phyloP scores from a whole-genome alignment of 306 rosid species.

The Medicago ruthenica region DNA sequence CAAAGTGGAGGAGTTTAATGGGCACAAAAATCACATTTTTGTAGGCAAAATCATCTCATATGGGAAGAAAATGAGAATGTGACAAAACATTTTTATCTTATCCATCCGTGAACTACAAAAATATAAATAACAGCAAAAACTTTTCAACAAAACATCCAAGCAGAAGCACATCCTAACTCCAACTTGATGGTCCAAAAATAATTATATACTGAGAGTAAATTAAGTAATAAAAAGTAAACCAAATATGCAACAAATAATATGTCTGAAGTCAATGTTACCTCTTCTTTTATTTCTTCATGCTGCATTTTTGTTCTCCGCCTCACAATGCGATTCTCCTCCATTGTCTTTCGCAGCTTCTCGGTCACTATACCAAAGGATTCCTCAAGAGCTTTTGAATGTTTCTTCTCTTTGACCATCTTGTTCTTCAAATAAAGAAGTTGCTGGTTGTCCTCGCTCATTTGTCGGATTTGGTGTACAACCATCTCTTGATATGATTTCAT shows the following conservation, averaged over 20 bases:
- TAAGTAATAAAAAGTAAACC: slow-evolving; percentile 2
- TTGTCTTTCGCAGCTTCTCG: slow-evolving; percentile 63
- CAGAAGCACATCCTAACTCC: slow-evolving; percentile 18
- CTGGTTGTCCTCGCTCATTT: slow-evolving; percentile 88
- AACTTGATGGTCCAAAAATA: background rate
- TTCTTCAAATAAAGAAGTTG: slow-evolving; percentile 58
- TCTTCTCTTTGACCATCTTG: slow-evolving; percentile 51
- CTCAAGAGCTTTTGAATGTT: slow-evolving; percentile 50
- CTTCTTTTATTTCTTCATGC: slow-evolving; percentile 73
- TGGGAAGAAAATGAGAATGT: slow-evolving; percentile 8
- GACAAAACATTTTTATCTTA: background rate
- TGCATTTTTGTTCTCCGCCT: slow-evolving; percentile 59
- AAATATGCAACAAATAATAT: slow-evolving; percentile 25
- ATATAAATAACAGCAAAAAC: background rate
- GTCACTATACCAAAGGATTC: slow-evolving; percentile 55
- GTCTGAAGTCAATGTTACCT: slow-evolving; percentile 56
- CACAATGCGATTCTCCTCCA: slow-evolving; percentile 66
- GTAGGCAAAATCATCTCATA: slow-evolving; percentile 23
- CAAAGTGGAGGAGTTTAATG: slow-evolving; percentile 1
- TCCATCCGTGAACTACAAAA: background rate
- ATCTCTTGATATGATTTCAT: slow-evolving; percentile 76
- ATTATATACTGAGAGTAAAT: slow-evolving; percentile 13
- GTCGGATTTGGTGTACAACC: slow-evolving; percentile 72
- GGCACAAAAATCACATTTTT: background rate
- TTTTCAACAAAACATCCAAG: slow-evolving; percentile 9